These are phyloP conservation scores for Rhodotorula graminis DNA, from an alignment of 768 basidiomycete genomes.

Conservation along the genomic window DNA sequence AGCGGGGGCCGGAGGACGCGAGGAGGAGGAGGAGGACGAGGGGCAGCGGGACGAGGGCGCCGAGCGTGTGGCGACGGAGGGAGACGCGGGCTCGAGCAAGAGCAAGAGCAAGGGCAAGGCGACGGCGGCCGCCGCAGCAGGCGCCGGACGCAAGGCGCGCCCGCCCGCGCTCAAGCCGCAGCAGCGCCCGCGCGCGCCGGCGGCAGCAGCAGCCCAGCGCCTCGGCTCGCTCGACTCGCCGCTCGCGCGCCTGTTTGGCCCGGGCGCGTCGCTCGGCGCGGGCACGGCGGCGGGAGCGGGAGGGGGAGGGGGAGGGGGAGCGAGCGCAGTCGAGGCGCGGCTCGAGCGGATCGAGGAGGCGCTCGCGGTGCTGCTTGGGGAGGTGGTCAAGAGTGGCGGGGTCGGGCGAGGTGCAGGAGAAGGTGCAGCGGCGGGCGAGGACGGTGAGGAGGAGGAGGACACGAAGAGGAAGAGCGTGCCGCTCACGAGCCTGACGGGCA, in stretches of 20 bases:
- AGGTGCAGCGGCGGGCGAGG: not conserved
- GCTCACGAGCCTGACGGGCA: slow-evolving; percentile 11
- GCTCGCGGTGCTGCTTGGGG: slow-evolving; percentile 25
- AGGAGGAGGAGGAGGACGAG: too few species aligned
- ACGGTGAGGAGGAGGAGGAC: not conserved
- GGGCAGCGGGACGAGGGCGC: too few species aligned
- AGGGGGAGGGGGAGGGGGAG: not conserved
- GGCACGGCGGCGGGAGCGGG: not conserved
- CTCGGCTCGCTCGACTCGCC: slow-evolving; percentile 3
- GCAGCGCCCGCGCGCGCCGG: not conserved
- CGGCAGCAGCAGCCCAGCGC: too few species aligned
- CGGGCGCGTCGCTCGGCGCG: not conserved
- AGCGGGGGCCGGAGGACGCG: too few species aligned
- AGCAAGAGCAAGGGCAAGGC: not conserved
- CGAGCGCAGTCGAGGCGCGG: not conserved
- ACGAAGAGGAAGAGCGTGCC: not conserved
- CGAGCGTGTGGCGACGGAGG: not conserved
- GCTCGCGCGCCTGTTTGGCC: slow-evolving; percentile 10
- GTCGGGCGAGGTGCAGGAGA: not conserved
- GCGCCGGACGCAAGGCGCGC: not conserved
- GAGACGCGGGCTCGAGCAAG: not conserved
- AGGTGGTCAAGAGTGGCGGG: slow-evolving; percentile 17
- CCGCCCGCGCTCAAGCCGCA: not conserved
- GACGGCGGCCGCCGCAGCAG: too few species aligned
- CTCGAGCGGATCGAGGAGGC: slow-evolving; percentile 29